Percentiles rank a stretch among this genome's conserved stretches.
Evolutionary conservation across 495 filamentous ascomycete genomes (phyloP).

Genomic region (Bacidia rubella): DNA sequence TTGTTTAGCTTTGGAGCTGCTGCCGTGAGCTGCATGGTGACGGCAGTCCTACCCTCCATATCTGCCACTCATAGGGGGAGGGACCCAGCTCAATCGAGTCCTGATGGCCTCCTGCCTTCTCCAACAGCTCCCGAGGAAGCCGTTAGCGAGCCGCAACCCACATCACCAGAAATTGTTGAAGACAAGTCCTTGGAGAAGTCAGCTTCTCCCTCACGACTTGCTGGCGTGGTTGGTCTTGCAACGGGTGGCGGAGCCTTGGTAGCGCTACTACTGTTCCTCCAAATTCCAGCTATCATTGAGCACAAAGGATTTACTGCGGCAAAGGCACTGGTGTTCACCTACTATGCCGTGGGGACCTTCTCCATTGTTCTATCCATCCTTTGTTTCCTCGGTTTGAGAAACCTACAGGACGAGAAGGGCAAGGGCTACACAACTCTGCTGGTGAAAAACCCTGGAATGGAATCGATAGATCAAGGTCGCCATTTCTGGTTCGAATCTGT

Average conservation of each 20-base stretch:
- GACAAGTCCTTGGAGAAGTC: no score
- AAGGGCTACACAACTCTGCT: constrained; percentile 43
- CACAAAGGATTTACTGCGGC: constrained; percentile 49
- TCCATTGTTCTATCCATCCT: constrained; percentile 56
- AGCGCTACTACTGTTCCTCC: constrained; percentile 67
- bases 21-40: constrained; percentile 95
- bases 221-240: constrained; percentile 81
- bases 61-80: constrained; percentile 25
- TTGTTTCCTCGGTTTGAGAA: constrained; percentile 69
- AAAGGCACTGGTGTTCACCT: constrained; percentile 61
- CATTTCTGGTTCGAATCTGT: constrained; percentile 45
- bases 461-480: not conserved
- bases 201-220: constrained; percentile 47
- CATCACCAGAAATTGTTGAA: no score
- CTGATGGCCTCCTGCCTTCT: not conserved
- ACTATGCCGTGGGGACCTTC: constrained; percentile 67
- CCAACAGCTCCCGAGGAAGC: not conserved
- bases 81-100: not conserved
- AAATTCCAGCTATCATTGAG: constrained; percentile 67
- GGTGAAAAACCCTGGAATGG: not conserved
- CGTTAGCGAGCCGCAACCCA: no score
- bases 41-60: constrained; percentile 80
- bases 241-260: constrained; percentile 86
- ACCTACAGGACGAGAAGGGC: constrained; percentile 61
- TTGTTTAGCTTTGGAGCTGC: constrained; percentile 84